phyloP scores from a whole-genome alignment of 1,284 basidiomycete species.

The Ceratobasidium sp. region DNA sequence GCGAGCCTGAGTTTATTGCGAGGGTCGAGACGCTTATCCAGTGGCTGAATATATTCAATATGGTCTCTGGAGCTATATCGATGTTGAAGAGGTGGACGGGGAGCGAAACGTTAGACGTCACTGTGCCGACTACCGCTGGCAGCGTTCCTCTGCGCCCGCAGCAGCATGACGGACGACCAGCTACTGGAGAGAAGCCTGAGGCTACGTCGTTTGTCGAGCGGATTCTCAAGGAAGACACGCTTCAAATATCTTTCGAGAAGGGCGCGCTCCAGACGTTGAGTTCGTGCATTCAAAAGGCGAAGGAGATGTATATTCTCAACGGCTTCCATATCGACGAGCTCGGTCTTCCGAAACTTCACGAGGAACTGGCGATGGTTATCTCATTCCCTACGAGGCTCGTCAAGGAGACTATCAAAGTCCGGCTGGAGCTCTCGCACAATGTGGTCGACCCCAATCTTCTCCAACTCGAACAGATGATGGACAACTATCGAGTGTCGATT shows the following conservation, averaged over 20 bases:
- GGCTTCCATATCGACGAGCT: constrained; percentile 81
- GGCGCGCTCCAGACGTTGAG: constrained; percentile 92
- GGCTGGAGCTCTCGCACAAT: constrained; percentile 91
- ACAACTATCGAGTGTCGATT: constrained; percentile 93
- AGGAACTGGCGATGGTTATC: constrained; percentile 92
- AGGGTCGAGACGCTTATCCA: constrained; percentile 89
- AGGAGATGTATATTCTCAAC: constrained; percentile 88
- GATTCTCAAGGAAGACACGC: constrained; percentile 94
- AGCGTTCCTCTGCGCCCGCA: constrained; percentile 32
- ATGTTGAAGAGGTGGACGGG: constrained; percentile 92
- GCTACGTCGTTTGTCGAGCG: constrained; percentile 91
- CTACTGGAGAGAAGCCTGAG: constrained; percentile 57
- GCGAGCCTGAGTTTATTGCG: constrained; percentile 75
- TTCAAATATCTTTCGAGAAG: constrained; percentile 94
- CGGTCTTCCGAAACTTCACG: constrained; percentile 93
- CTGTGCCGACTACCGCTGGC: constrained; percentile 66
- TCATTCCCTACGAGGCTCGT: constrained; percentile 96
- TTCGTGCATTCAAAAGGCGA: constrained; percentile 86
- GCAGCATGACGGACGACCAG: constrained; percentile 42
- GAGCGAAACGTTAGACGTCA: constrained; percentile 90
- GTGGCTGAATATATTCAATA: constrained; percentile 87
- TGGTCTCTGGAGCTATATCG: constrained; percentile 78
- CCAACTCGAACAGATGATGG: constrained; percentile 96
- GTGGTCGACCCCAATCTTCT: constrained; percentile 90
- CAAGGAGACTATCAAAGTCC: constrained; percentile 90